These are phyloP conservation scores for Candida golubevii DNA, from an alignment of 805 yeast species.

Conservation along the genomic window DNA sequence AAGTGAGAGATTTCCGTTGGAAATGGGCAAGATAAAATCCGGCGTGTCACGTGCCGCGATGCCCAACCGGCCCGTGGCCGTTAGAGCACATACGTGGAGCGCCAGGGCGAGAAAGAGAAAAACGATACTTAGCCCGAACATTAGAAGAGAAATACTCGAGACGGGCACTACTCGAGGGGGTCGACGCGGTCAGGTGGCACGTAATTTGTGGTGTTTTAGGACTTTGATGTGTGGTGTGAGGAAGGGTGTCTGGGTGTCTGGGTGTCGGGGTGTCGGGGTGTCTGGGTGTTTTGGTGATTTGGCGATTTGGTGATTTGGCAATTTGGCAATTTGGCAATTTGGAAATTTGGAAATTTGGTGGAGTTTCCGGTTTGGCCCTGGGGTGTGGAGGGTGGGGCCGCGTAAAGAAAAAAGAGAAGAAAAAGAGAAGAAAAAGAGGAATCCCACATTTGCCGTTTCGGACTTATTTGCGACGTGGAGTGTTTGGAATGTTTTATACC, in stretches of 20 bases:
- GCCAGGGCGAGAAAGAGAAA: neutral
- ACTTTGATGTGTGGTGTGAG: neutral
- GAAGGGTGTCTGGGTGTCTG: neutral
- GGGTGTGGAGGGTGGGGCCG: too few relatives aligned
- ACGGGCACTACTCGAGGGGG: neutral
- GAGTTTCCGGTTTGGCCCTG: too few relatives aligned
- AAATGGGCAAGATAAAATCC: conserved; percentile 9
- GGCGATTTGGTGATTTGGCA: too few relatives aligned
- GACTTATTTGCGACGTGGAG: too few relatives aligned
- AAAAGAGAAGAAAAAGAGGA: too few relatives aligned
- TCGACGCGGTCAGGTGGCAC: neutral
- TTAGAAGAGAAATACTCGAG: too few relatives aligned
- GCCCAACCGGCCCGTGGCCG: conserved; percentile 1
- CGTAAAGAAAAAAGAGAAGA: too few relatives aligned
- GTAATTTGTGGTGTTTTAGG: neutral
- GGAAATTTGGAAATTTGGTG: too few relatives aligned
- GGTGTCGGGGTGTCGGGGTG: neutral
- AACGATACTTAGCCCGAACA: neutral
- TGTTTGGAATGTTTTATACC: too few relatives aligned
- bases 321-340: too few relatives aligned
- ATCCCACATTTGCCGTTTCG: too few relatives aligned
- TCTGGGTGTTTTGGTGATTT: too few relatives aligned
- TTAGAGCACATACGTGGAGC: neutral
- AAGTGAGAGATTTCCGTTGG: conserved; percentile 9
- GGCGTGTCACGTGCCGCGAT: conserved; percentile 6